Evolutionary conservation across 352 stramenopile species (phyloP).

Genomic region (Phytophthora hibernalis): DNA sequence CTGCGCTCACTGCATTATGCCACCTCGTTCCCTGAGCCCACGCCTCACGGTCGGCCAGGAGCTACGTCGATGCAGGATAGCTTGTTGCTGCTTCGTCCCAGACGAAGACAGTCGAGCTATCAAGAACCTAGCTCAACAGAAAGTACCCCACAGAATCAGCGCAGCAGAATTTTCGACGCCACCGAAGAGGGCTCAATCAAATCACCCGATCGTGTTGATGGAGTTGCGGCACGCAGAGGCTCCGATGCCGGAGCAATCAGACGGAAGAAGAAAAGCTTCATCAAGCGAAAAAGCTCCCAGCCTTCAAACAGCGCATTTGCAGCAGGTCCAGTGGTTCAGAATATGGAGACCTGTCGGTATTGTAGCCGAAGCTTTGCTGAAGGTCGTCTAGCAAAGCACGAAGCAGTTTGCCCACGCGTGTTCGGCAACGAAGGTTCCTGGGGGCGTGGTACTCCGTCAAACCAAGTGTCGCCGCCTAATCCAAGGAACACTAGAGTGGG

Average conservation of each 20-base stretch:
- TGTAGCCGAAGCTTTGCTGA: conserved; percentile 83
- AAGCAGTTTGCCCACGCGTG: conserved; percentile 79
- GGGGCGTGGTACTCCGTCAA: conserved; percentile 57
- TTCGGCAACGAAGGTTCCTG: conserved; percentile 81
- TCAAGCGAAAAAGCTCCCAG: conserved; percentile 27
- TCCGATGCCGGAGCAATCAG: conserved; percentile 1
- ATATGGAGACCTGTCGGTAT: conserved; percentile 78
- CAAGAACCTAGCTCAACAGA: conserved; percentile 10
- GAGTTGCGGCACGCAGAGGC: conserved; percentile 2
- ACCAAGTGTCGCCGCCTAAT: conserved; percentile 14
- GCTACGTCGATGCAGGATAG: conserved; percentile 55
- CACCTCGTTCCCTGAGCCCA: conserved; percentile 64
- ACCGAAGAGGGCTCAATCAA: conserved; percentile 3
- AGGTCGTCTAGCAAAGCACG: conserved; percentile 81
- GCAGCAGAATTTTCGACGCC: conserved; percentile 5
- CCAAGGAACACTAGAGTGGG: conserved; percentile 16
- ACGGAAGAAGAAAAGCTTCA: conserved; percentile 20
- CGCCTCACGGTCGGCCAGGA: conserved; percentile 34
- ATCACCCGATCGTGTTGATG: conserved; percentile 14
- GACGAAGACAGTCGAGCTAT: conserved; percentile 17
- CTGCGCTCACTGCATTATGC: conserved; percentile 79
- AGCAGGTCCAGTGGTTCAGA: conserved; percentile 17
- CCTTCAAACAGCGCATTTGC: conserved; percentile 11
- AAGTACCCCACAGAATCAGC: conserved; percentile 22
- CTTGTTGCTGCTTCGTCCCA: conserved; percentile 48